These are phyloP conservation scores for Penicillium pulvis DNA, from an alignment of 495 filamentous ascomycete genomes.

Conservation along the genomic window DNA sequence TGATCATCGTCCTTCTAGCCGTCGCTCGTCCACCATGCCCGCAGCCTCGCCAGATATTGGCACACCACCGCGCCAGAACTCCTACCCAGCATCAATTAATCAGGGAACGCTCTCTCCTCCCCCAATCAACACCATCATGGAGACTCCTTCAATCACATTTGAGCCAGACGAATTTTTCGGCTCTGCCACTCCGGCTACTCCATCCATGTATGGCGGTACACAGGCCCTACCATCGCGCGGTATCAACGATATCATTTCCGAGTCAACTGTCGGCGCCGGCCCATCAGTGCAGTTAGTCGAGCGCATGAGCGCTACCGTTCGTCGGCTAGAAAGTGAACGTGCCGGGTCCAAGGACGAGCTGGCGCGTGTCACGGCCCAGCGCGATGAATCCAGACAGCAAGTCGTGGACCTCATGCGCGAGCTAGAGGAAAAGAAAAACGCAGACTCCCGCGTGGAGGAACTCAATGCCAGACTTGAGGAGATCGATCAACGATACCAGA, in stretches of 20 bases:
- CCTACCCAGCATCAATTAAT: conserved; percentile 41
- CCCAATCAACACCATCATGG: conserved; percentile 37
- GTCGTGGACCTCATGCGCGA: conserved; percentile 87
- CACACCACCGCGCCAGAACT: conserved; percentile 46
- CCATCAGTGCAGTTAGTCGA: conserved; percentile 96
- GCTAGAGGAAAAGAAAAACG: conserved; percentile 65
- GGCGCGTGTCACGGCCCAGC: conserved; percentile 71
- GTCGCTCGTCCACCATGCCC: conserved; percentile 50
- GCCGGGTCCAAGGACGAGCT: conserved; percentile 84
- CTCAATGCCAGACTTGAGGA: conserved; percentile 65
- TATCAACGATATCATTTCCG: conserved; percentile 85
- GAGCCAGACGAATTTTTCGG: conserved; percentile 73
- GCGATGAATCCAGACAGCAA: conserved; percentile 89
- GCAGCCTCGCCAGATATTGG: conserved; percentile 41
- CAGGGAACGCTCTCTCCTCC: conserved; percentile 39
- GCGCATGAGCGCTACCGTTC: conserved; percentile 91
- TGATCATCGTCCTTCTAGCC: conserved; percentile 47
- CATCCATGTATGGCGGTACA: conserved; percentile 52
- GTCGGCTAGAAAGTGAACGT: conserved; percentile 88
- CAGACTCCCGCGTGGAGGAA: conserved; percentile 59
- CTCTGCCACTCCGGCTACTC: conserved; percentile 60
- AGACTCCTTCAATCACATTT: conserved; percentile 59
- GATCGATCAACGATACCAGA: conserved; percentile 73
- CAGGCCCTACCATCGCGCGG: conserved; percentile 52
- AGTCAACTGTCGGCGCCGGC: conserved; percentile 84